Evolutionary conservation across 768 basidiomycete genomes (phyloP), one percentile per base, ranked within the genome.

Genomic region (Hericium alpestre): DNA sequence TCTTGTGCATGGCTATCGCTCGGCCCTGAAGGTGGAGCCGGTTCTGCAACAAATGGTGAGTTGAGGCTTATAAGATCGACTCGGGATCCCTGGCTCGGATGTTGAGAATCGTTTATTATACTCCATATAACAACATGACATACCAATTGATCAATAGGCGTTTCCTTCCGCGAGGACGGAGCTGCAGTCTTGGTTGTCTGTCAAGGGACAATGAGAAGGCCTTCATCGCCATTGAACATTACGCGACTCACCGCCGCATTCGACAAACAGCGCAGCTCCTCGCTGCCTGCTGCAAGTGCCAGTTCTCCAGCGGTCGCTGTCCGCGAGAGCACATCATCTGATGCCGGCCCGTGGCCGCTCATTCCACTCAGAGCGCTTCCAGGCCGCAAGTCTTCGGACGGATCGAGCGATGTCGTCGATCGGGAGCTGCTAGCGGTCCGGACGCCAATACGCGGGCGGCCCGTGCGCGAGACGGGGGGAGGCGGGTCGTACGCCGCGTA

Each of bases 41-140:
- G 73, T 58, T 84, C 83, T 8, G 74, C 66, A 46, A 80, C 71
- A 70, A 84, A 84, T 2, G 87, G 85, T 1, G 84, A 81, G 66
- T 91, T 87, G 40, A 92, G 77, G 9, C 81, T 73, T 59, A 91
- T 90, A 50, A 91, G 78, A 70, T 90, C 86, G 18, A 68, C 64
- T 16, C 67, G 66, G 22, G 69, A 69, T 10, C 64, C 63, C 75
- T 78, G 56, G 46, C 32, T 54, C 13, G 3, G 41, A 12, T 48
- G n/a, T 4, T 9, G 22, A 38, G 53, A 2, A 40, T 32, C 38
- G 16, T 11, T 37, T 49, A 6, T 15, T 18, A 51, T 46, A 41
- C 22, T 51, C 56, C 12, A 49, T 53, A 5, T 52, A 43, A 49
- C 32, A 43, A 16, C 38, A 15, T 6, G 55, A 43, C 54, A 27